These are phyloP conservation scores for Chalciporus piperatus DNA, from an alignment of 768 basidiomycete genomes.

Conservation along the genomic window DNA sequence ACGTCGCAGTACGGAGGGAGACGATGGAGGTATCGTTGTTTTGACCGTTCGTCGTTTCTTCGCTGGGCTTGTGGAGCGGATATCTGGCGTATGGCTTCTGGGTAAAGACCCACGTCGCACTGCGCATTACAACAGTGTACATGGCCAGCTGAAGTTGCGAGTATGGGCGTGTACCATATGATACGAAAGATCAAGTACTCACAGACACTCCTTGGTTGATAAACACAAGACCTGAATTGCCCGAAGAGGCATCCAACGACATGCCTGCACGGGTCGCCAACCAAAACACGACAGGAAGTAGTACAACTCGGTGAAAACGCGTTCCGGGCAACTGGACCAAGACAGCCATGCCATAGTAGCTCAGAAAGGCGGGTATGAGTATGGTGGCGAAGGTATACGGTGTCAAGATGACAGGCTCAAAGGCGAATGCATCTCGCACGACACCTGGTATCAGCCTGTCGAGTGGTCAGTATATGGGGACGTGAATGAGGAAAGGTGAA, in stretches of 20 bases:
- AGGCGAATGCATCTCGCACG: constrained; percentile 14
- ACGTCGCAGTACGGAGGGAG: constrained; percentile 15
- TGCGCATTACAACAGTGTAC: constrained; percentile 26
- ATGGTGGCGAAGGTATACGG: constrained; percentile 33
- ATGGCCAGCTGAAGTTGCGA: constrained; percentile 15
- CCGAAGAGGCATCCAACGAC: constrained; percentile 25
- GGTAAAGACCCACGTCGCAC: constrained; percentile 20
- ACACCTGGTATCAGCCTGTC: constrained; percentile 3
- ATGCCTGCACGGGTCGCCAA: constrained; percentile 38
- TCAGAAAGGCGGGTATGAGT: constrained; percentile 41
- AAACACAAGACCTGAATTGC: constrained; percentile 7
- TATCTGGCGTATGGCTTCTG: constrained; percentile 11
- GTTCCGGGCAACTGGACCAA: constrained; percentile 51
- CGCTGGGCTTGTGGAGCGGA: constrained; percentile 3
- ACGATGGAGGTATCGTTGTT: neutral
- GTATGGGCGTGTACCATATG: neutral
- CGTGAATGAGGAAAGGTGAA: neutral
- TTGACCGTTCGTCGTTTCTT: neutral
- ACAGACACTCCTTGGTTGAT: constrained; percentile 26
- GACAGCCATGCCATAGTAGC: constrained; percentile 51
- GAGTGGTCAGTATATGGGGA: constrained; percentile 2
- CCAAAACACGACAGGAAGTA: constrained; percentile 50
- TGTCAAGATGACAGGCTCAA: constrained; percentile 18
- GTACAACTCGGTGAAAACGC: constrained; percentile 38
- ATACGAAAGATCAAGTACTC: neutral